Evolutionary conservation across 345 rosid genomes (phyloP).

Genomic region (Garcia nutans): DNA sequence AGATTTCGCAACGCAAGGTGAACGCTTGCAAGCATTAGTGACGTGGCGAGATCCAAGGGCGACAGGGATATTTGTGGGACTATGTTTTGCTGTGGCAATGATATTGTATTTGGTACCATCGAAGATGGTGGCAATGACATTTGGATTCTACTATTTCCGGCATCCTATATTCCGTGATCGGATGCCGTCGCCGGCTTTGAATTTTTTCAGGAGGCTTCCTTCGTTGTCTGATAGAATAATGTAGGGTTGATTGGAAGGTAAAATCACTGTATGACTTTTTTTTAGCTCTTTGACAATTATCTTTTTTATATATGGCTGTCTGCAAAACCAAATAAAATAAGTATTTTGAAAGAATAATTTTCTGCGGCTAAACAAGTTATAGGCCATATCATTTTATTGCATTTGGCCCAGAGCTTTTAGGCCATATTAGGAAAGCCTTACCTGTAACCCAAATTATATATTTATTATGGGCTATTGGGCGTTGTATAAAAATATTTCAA

Average conservation of each 20-base stretch:
- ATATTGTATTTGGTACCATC: conserved; percentile 66
- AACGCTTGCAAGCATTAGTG: conserved; percentile 71
- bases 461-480: too few species aligned
- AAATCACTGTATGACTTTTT: too few species aligned
- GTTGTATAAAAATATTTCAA: too few species aligned
- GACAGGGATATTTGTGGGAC: conserved; percentile 65
- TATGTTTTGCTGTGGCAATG: conserved; percentile 73
- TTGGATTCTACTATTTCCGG: conserved; percentile 78
- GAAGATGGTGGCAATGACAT: conserved; percentile 84
- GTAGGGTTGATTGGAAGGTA: conserved; percentile 28
- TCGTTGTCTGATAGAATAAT: conserved; percentile 76
- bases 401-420: too few species aligned
- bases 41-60: conserved; percentile 88
- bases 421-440: too few species aligned
- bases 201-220: conserved; percentile 77
- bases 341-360: too few species aligned
- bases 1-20: conserved; percentile 74
- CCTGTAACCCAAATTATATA: too few species aligned
- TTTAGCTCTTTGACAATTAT: too few species aligned
- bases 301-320: too few species aligned
- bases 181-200: conserved; percentile 68
- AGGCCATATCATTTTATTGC: too few species aligned
- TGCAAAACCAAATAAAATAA: too few species aligned
- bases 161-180: conserved; percentile 80
- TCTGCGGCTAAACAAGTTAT: too few species aligned